These are phyloP conservation scores for Boletus pseudopeckii DNA, from an alignment of 768 basidiomycete genomes.

Conservation along the genomic window DNA sequence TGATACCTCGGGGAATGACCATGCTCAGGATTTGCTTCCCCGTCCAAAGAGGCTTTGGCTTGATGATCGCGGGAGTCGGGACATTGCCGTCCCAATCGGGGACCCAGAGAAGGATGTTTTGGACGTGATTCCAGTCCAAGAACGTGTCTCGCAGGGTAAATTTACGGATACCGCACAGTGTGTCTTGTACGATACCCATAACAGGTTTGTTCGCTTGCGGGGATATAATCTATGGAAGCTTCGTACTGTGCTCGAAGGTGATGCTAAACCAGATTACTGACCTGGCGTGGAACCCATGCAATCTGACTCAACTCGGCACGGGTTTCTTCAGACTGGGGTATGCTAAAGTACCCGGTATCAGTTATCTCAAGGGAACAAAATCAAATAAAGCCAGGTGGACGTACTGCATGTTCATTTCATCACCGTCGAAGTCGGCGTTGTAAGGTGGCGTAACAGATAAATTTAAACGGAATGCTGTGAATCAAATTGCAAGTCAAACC, in stretches of 20 bases:
- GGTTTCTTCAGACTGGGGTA: slow-evolving; percentile 98
- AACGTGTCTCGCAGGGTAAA: slow-evolving; percentile 95
- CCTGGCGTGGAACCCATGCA: slow-evolving; percentile 97
- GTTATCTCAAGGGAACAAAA: slow-evolving; percentile 5
- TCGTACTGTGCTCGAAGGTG: neutral
- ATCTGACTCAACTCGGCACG: slow-evolving; percentile 97
- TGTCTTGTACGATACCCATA: slow-evolving; percentile 99
- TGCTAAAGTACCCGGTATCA: slow-evolving; percentile 43
- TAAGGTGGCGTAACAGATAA: slow-evolving; percentile 98
- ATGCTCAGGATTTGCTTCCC: slow-evolving; percentile 95
- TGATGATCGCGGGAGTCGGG: slow-evolving; percentile 91
- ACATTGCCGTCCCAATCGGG: slow-evolving; percentile 95
- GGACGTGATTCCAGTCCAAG: slow-evolving; percentile 92
- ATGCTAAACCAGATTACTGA: slow-evolving; percentile 29
- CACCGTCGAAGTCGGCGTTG: slow-evolving; percentile 99
- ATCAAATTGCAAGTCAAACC: slow-evolving; percentile 17
- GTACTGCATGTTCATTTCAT: slow-evolving; percentile 99
- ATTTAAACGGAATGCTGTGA: slow-evolving; percentile 89
- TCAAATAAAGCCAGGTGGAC: slow-evolving; percentile 32
- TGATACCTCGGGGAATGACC: slow-evolving; percentile 93
- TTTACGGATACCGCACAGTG: slow-evolving; percentile 95
- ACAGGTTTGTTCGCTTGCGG: slow-evolving; percentile 99
- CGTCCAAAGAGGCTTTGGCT: slow-evolving; percentile 96
- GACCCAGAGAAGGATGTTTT: slow-evolving; percentile 97
- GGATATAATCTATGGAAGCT: slow-evolving; percentile 77